phyloP scores from a whole-genome alignment of 1,139 yeast species.

The Yamadazyma trypodendri region DNA sequence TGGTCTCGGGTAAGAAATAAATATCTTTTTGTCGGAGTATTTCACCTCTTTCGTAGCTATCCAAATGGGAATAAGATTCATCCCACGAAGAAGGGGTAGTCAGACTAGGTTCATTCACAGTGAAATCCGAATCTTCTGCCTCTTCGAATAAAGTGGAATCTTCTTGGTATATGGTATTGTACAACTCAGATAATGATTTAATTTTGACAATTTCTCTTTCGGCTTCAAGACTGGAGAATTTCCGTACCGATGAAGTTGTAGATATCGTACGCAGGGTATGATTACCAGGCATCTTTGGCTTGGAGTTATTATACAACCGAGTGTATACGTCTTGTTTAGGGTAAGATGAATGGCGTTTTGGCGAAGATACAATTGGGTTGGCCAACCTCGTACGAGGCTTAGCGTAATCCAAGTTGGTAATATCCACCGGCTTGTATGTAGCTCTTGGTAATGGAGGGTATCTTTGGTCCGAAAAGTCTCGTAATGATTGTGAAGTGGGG shows the following conservation, averaged over 20 bases:
- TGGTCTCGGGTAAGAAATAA: slow-evolving; percentile 34
- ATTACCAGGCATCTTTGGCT: slow-evolving; percentile 1
- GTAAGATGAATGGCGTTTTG: slow-evolving; percentile 11
- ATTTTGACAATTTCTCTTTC: slow-evolving; percentile 16
- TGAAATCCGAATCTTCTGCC: slow-evolving; percentile 7
- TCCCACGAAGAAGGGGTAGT: too few relatives aligned
- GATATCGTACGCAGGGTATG: background rate
- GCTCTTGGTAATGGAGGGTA: slow-evolving; percentile 2
- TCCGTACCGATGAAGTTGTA: background rate
- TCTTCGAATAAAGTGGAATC: slow-evolving; percentile 23
- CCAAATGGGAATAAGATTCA: slow-evolving; percentile 22
- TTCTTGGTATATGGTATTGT: slow-evolving; percentile 18
- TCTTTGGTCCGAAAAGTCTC: slow-evolving; percentile 2
- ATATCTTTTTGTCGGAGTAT: slow-evolving; percentile 37
- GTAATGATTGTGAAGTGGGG: slow-evolving; percentile 1
- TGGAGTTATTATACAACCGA: slow-evolving; percentile 14
- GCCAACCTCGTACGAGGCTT: slow-evolving; percentile 2
- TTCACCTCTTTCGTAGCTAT: slow-evolving; percentile 56
- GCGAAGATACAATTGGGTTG: slow-evolving; percentile 8
- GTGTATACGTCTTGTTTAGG: slow-evolving; percentile 15
- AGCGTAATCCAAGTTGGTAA: slow-evolving; percentile 12
- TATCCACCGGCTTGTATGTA: slow-evolving; percentile 11
- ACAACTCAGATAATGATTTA: slow-evolving; percentile 19
- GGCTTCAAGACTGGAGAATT: slow-evolving; percentile 9
- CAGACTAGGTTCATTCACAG: slow-evolving; percentile 7